Evolutionary conservation across 2,329 filamentous ascomycete species (phyloP), one percentile per base, ranked within the genome.

Genomic region (Fusarium cicatricum): DNA sequence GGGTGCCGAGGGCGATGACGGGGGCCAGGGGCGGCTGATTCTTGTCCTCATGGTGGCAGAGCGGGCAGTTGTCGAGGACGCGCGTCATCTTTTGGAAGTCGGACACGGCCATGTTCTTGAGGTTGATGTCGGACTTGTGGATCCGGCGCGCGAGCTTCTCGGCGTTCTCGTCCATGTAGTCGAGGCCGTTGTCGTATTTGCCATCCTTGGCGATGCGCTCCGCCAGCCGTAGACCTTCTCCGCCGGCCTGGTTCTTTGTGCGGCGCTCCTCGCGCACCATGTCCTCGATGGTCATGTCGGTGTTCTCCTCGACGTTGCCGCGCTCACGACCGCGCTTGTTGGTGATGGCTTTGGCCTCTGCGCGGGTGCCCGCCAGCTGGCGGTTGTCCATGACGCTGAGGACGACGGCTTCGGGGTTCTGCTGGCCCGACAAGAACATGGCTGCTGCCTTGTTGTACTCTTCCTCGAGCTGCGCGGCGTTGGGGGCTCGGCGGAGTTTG

Each of bases 151-250:
- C 93, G 11, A 99, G 86, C 75, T 94, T 96, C 45, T 87, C 84
- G 14, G 95, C 95, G 70, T 99, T 98, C 67, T 98, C 95, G 72
- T 99, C 94, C 82, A 98, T 90, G 76, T 99, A 99, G 48, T 99
- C 94, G 21, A 99, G 85, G 72, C 96, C 90, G 69, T 96, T 87
- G 78, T 92, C 89, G 72, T 96, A 99, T 71, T 93, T 96, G 42
- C 78, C 85, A 74, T 99, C 95, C 72, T 96, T 96, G 48, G 93
- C 91, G 65, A 99, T 99, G 55, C 93, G 87, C 72, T 98, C 93
- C 3, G 95, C 95, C 28, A 97, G 84, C 4, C 90, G 86, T 66
- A 88, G 81, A 1, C 90, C 91, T 71, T 97, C 93, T 47, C 92
- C 92, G 36, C 90, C 91, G 4, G 81, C 80, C 69, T 91, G 87